Evolutionary conservation across 768 basidiomycete genomes (phyloP).

Genomic region (Russula virescens): DNA sequence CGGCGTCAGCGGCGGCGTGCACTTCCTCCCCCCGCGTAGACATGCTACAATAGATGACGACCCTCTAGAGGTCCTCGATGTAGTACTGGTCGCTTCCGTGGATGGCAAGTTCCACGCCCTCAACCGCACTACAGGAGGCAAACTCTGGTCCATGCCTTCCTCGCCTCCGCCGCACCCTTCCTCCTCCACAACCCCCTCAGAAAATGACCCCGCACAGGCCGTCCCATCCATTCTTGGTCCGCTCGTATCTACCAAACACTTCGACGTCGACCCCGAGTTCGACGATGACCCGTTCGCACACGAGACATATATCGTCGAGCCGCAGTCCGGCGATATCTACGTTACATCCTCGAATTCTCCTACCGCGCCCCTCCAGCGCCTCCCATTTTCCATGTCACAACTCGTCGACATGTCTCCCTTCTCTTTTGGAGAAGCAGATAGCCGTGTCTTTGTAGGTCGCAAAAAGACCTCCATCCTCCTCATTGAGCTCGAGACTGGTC

Average conservation of each 20-base stretch:
- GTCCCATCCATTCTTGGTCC: slow-evolving; percentile 56
- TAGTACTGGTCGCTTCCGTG: slow-evolving; percentile 86
- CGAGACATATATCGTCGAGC: slow-evolving; percentile 91
- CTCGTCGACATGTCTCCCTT: slow-evolving; percentile 86
- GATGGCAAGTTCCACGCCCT: slow-evolving; percentile 95
- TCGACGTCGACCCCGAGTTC: slow-evolving; percentile 50
- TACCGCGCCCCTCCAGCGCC: slow-evolving; percentile 67
- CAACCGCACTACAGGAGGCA: slow-evolving; percentile 75
- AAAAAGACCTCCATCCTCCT: slow-evolving; percentile 82
- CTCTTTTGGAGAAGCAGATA: slow-evolving; percentile 65
- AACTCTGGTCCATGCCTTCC: slow-evolving; percentile 85
- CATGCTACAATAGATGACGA: slow-evolving; percentile 23
- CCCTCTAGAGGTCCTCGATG: slow-evolving; percentile 66
- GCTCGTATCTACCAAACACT: slow-evolving; percentile 67
- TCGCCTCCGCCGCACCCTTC: slow-evolving; percentile 34
- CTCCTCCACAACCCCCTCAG: slow-evolving; percentile 31
- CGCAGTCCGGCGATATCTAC: slow-evolving; percentile 90
- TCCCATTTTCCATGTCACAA: slow-evolving; percentile 89
- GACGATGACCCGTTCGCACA: slow-evolving; percentile 46
- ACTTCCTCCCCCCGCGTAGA: slow-evolving; percentile 21
- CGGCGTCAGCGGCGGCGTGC: slow-evolving; percentile 12
- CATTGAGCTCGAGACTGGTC: slow-evolving; percentile 74
- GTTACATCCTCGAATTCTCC: slow-evolving; percentile 57
- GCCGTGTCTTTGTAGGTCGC: slow-evolving; percentile 78
- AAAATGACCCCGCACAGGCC: slow-evolving; percentile 17